Percentiles rank a stretch among this genome's conserved stretches.
Evolutionary conservation across 768 basidiomycete genomes (phyloP).

Genomic region (Pleurotus citrinopileatus): DNA sequence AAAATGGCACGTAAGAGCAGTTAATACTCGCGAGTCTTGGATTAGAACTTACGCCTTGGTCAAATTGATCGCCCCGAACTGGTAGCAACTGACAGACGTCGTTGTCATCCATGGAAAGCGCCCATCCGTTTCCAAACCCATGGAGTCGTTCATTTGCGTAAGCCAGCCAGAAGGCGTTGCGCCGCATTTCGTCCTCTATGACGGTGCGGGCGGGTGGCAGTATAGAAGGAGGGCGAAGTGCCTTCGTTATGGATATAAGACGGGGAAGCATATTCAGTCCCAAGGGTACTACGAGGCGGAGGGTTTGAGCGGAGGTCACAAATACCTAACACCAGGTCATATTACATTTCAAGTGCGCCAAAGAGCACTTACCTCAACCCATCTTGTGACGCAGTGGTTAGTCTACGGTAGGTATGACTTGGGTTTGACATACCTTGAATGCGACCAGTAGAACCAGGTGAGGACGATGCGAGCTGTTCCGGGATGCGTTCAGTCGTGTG

Average conservation of each 20-base stretch:
- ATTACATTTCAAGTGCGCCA: slow-evolving; percentile 1
- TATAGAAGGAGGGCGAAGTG: slow-evolving; percentile 54
- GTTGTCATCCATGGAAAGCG: slow-evolving; percentile 66
- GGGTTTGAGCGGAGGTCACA: slow-evolving; percentile 50
- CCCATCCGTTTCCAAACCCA: slow-evolving; percentile 70
- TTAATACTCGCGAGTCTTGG: neutral
- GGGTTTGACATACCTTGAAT: slow-evolving; percentile 51
- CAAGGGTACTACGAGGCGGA: slow-evolving; percentile 61
- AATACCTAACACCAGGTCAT: slow-evolving; percentile 45
- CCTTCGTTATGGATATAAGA: slow-evolving; percentile 63
- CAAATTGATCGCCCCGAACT: slow-evolving; percentile 55
- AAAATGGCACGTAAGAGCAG: too few relatives aligned
- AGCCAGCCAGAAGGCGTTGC: slow-evolving; percentile 73
- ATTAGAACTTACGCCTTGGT: slow-evolving; percentile 49
- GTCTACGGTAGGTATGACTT: neutral
- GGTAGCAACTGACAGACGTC: slow-evolving; percentile 74
- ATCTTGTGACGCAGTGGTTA: slow-evolving; percentile 38
- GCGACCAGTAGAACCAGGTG: slow-evolving; percentile 73
- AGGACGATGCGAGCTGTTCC: slow-evolving; percentile 56
- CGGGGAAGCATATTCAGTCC: slow-evolving; percentile 68
- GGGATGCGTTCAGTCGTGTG: neutral
- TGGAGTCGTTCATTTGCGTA: slow-evolving; percentile 68
- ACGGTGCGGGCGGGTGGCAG: slow-evolving; percentile 56
- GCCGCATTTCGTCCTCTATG: slow-evolving; percentile 67
- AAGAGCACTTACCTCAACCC: slow-evolving; percentile 57